phyloP scores from a whole-genome alignment of 495 filamentous ascomycete species.

The Lasiosphaeria miniovina region DNA sequence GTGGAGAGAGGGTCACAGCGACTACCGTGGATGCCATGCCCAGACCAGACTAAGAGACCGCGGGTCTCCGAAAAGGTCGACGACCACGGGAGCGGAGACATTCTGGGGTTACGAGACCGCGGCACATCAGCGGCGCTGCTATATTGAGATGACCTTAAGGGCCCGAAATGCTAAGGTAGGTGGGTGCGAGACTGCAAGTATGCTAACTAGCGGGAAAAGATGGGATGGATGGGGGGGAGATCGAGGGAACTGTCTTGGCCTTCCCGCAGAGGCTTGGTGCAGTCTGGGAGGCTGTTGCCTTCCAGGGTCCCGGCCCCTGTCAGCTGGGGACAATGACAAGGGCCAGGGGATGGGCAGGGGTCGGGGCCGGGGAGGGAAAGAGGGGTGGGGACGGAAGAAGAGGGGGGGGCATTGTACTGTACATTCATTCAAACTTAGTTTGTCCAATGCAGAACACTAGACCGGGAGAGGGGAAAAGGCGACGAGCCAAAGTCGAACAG shows the following conservation, averaged over 20 bases:
- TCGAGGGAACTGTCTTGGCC: slow-evolving; percentile 23
- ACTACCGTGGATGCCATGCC: background rate
- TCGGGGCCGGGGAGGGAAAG: slow-evolving; percentile 13
- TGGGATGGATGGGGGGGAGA: slow-evolving; percentile 23
- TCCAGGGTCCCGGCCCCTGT: slow-evolving; percentile 20
- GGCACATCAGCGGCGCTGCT: slow-evolving; percentile 43
- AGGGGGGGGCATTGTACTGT: background rate
- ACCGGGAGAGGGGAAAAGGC: background rate
- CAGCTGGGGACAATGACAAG: slow-evolving; percentile 19
- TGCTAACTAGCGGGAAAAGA: slow-evolving; percentile 19
- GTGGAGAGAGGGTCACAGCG: background rate
- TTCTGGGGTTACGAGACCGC: slow-evolving; percentile 21
- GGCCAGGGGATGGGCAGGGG: slow-evolving; percentile 12
- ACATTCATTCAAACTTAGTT: too few species aligned
- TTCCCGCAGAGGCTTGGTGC: slow-evolving; percentile 25
- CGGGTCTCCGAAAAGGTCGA: slow-evolving; percentile 3
- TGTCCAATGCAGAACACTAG: background rate
- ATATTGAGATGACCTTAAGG: slow-evolving; percentile 40
- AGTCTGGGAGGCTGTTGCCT: slow-evolving; percentile 22
- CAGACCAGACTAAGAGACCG: slow-evolving; percentile 4
- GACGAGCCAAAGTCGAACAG: slow-evolving; percentile 7
- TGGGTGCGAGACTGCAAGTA: slow-evolving; percentile 1
- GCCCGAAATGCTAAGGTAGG: slow-evolving; percentile 2
- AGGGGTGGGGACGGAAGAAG: slow-evolving; percentile 6
- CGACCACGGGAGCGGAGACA: slow-evolving; percentile 14